Conservation (phyloP, 805 yeast genomes). For the Sugiyamaella valdiviana region DNA sequence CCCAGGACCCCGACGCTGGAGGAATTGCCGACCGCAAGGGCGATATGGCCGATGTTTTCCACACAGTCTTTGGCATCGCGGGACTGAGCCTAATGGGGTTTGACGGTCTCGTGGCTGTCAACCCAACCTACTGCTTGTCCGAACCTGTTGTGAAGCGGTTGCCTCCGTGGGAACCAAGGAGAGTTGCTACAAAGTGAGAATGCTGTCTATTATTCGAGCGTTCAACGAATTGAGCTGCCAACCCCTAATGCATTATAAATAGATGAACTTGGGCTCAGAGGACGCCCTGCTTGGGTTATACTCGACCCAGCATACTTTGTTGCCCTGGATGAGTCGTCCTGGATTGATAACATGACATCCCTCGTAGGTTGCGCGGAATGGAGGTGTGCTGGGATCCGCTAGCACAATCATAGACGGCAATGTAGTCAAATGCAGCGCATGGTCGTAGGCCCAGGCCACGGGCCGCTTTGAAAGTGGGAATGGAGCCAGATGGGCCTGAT, state of each 20-base stretch:
- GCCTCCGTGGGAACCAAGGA: background rate
- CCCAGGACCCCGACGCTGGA: conserved; percentile 75
- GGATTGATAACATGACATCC: conserved; percentile 78
- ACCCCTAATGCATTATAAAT: conserved; percentile 12
- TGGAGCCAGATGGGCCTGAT: conserved; percentile 86
- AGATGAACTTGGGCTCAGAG: conserved; percentile 27
- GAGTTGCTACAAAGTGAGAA: background rate
- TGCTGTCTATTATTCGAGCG: background rate
- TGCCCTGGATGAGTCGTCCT: conserved; percentile 44
- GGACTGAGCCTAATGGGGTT: conserved; percentile 75
- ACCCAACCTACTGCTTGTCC: conserved; percentile 88
- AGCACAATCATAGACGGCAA: conserved; percentile 60
- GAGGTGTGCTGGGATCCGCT: conserved; percentile 66
- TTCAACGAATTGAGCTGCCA: background rate
- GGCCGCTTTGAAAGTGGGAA: conserved; percentile 57
- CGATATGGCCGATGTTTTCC: conserved; percentile 88
- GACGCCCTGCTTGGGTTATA: conserved; percentile 57
- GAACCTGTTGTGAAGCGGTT: conserved; percentile 32
- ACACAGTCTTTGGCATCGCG: conserved; percentile 83
- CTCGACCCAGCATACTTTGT: conserved; percentile 62
- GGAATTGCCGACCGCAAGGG: conserved; percentile 92
- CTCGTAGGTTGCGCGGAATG: conserved; percentile 69
- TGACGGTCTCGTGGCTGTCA: conserved; percentile 54
- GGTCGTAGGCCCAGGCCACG: conserved; percentile 63
- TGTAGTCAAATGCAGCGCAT: conserved; percentile 64